Conservation (phyloP, 768 basidiomycete genomes). For the Auricularia sp. region DNA sequence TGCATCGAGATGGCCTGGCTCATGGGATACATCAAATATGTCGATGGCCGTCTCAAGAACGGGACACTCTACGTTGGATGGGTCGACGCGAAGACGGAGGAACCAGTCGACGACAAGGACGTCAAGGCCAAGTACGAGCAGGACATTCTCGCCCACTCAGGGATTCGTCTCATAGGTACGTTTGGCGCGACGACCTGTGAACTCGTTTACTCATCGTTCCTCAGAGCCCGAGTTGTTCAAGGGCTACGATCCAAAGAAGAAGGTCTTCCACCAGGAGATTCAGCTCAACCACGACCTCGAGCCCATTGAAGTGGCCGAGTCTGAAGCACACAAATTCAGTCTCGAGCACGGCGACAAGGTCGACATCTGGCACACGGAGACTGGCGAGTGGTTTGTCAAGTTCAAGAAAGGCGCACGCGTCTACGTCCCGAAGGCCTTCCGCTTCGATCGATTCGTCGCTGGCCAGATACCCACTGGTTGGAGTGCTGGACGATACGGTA, state of each 20-base stretch:
- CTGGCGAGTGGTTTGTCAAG: slow-evolving; percentile 95
- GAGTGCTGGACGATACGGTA: slow-evolving; percentile 92
- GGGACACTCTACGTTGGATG: slow-evolving; percentile 92
- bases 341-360: slow-evolving; percentile 93
- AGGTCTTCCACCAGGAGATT: slow-evolving; percentile 93
- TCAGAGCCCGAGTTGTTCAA: slow-evolving; percentile 95
- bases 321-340: slow-evolving; percentile 92
- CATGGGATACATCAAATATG: slow-evolving; percentile 98
- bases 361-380: slow-evolving; percentile 86
- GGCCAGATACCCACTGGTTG: slow-evolving; percentile 97
- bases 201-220: slow-evolving; percentile 6
- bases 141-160: slow-evolving; percentile 82
- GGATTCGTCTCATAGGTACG: slow-evolving; percentile 89
- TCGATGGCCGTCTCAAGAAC: slow-evolving; percentile 91
- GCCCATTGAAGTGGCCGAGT: slow-evolving; percentile 83
- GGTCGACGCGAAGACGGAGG: slow-evolving; percentile 88
- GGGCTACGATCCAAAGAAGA: slow-evolving; percentile 96
- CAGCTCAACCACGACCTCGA: slow-evolving; percentile 95
- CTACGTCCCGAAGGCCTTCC: slow-evolving; percentile 88
- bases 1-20: slow-evolving; percentile 99
- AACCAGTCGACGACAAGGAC: slow-evolving; percentile 97
- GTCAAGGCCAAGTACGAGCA: slow-evolving; percentile 89
- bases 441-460: slow-evolving; percentile 87
- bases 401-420: slow-evolving; percentile 97
- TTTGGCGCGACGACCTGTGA: slow-evolving; percentile 1